A percentile compares a stretch with the other conserved stretches of the same genome.
Conservation (phyloP, 2,329 filamentous ascomycete genomes). For the Zelopaecilomyces penicillatus region DNA sequence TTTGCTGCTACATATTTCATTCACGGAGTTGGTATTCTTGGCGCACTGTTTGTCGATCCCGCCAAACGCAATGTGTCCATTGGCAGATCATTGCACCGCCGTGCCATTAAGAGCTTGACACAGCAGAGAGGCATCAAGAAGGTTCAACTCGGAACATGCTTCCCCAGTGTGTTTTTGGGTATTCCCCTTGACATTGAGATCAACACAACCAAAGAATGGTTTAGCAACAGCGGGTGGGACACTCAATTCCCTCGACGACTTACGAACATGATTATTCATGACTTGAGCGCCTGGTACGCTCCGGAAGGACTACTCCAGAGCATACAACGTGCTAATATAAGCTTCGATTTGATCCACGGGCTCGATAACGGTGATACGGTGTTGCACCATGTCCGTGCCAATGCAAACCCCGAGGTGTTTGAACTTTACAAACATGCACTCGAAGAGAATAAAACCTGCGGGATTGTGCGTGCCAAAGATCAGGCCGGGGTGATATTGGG, state of each 20-base stretch:
- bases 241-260: conserved; percentile 49
- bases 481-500: conserved; percentile 61
- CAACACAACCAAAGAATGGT: conserved; percentile 61
- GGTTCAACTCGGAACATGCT: conserved; percentile 70
- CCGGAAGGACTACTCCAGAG: conserved; percentile 70
- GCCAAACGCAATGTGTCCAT: conserved; percentile 80
- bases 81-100: conserved; percentile 78
- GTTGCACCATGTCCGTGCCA: conserved; percentile 63
- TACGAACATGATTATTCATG: conserved; percentile 63
- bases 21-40: conserved; percentile 64
- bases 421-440: conserved; percentile 75
- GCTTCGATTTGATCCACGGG: conserved; percentile 77
- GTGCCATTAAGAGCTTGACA: conserved; percentile 66
- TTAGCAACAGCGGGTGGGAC: conserved; percentile 85
- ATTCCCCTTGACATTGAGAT: conserved; percentile 53
- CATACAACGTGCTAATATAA: conserved; percentile 62
- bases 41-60: conserved; percentile 84
- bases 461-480: conserved; percentile 74
- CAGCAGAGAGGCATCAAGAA: conserved; percentile 66
- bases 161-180: conserved; percentile 80
- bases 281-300: conserved; percentile 63
- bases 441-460: conserved; percentile 61
- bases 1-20: conserved; percentile 87
- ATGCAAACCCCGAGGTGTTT: conserved; percentile 66
- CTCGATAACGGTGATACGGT: conserved; percentile 67